Evolutionary conservation across 116 monocot species (phyloP).

Genomic region (Iris pallida): DNA sequence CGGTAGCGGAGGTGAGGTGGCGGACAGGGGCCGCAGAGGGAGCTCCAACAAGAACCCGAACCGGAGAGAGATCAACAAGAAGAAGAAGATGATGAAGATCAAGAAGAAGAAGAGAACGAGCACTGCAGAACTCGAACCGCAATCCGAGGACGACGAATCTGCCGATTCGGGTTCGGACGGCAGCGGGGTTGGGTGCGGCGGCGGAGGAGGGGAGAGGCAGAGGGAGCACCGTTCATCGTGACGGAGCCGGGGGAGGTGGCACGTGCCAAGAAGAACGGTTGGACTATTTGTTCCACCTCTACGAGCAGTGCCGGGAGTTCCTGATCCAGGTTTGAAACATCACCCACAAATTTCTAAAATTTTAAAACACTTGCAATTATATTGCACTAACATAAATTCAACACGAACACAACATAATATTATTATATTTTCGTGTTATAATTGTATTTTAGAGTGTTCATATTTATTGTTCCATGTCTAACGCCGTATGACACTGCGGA

Average conservation of each 20-base stretch:
- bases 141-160: slow-evolving; percentile 14
- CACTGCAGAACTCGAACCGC: slow-evolving; percentile 14
- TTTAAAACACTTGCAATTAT: too few relatives aligned
- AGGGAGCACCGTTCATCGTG: slow-evolving; percentile 97
- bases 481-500: too few relatives aligned
- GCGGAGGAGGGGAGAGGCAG: slow-evolving; percentile 55
- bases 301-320: slow-evolving; percentile 88
- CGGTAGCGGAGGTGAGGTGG: slow-evolving; percentile 60
- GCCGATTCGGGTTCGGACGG: slow-evolving; percentile 40
- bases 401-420: too few relatives aligned
- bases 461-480: too few relatives aligned
- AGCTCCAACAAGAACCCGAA: slow-evolving; percentile 12
- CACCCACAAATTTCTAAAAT: too few relatives aligned
- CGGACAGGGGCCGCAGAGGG: slow-evolving; percentile 3
- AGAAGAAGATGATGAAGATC: slow-evolving; percentile 6
- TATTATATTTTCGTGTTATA: too few relatives aligned
- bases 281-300: slow-evolving; percentile 92
- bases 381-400: too few relatives aligned
- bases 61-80: slow-evolving; percentile 15
- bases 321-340: slow-evolving; percentile 30
- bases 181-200: slow-evolving; percentile 15
- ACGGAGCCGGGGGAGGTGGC: slow-evolving; percentile 98
- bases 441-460: too few relatives aligned
- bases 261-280: slow-evolving; percentile 92
- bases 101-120: slow-evolving; percentile 17